These are phyloP conservation scores for Holtermannia corniformis DNA, from an alignment of 768 basidiomycete genomes.

Conservation along the genomic window DNA sequence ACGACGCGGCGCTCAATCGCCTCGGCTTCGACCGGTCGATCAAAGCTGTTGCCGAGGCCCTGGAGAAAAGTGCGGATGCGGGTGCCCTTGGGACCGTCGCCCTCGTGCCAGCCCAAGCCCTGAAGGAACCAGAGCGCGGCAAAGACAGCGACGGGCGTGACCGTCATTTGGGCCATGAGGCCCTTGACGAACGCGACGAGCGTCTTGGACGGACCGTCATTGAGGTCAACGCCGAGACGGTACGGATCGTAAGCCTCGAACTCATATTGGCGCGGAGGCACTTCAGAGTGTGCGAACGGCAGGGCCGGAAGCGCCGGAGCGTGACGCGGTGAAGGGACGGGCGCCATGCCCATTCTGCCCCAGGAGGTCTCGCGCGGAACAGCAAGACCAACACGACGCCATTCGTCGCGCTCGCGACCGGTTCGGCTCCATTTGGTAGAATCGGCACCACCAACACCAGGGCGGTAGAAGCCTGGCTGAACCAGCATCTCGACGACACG, in stretches of 20 bases:
- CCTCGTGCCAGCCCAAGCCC: constrained; percentile 29
- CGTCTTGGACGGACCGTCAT: not conserved
- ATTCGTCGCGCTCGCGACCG: constrained; percentile 19
- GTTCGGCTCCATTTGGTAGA: constrained; percentile 18
- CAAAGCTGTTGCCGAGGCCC: not conserved
- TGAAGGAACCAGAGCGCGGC: constrained; percentile 25
- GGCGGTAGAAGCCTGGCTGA: constrained; percentile 24
- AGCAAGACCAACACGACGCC: constrained; percentile 15
- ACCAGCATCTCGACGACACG: constrained; percentile 19
- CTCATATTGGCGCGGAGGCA: constrained; percentile 4
- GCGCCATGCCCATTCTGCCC: constrained; percentile 19
- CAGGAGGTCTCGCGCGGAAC: constrained; percentile 15
- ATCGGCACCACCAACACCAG: constrained; percentile 21
- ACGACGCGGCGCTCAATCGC: constrained; percentile 22
- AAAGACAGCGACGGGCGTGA: constrained; percentile 15
- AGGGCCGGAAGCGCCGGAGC: constrained; percentile 3
- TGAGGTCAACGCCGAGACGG: constrained; percentile 9
- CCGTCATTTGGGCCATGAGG: constrained; percentile 22
- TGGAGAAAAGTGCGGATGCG: constrained; percentile 11
- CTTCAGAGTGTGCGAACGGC: not conserved
- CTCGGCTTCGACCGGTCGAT: constrained; percentile 7
- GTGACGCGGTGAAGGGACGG: not conserved
- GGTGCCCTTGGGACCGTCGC: constrained; percentile 23
- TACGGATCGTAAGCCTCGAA: constrained; percentile 19
- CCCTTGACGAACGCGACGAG: constrained; percentile 20